Base-by-base conservation (phyloP, 2,329 filamentous ascomycete genomes). In the Neocucurbitaria cava region DNA sequence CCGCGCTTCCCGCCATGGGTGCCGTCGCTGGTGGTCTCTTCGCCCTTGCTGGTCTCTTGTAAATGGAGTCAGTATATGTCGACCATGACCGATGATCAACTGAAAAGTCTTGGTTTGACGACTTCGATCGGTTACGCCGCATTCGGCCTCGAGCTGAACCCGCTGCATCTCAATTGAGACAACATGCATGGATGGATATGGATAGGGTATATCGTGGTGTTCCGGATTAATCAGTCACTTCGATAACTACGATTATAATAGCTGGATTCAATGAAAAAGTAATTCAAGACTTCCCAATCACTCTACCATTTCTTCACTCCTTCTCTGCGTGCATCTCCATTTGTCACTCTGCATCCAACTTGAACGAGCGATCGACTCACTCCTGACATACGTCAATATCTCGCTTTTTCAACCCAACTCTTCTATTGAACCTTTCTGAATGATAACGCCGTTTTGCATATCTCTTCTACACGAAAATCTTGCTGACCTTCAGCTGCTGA, bases 21-120 rank as follows among this genome's bases (percentile, higher is more conserved):
- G 71, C 67, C 43, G 51, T 70, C 18, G 71, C 66, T 52, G 71
- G 62, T 60, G 71, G 70, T 58, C 49, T 73, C 43, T 49, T 73
- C 49, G 64, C 69, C 28, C 36, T 65, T 43, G 72, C 70, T 24
- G 69, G 68, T 57, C 67, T 74, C 36, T 71, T 75, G 67, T 74
- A 74, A 59, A 59, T 38, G 49, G 21, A 3, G 20, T 44, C 36
- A 20, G 26, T 13, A 15, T 9, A 39, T 26, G 5, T 31, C 24
- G 30, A 31, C n/a, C 20, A 33, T 33, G n/a, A 18, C 38, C 36
- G 23, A 54, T 30, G 24, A 33, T 43, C 44, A 21, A 18, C 40
- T 33, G 20, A 57, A 52, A 55, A 45, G 49, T 44, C 43, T 46
- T 49, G 36, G 13, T 46, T 49, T 24, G 46, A 45, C 44, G 46